phyloP scores from a whole-genome alignment of 2,329 filamentous ascomycete genomes.

The Talaromyces amestolkiae region DNA sequence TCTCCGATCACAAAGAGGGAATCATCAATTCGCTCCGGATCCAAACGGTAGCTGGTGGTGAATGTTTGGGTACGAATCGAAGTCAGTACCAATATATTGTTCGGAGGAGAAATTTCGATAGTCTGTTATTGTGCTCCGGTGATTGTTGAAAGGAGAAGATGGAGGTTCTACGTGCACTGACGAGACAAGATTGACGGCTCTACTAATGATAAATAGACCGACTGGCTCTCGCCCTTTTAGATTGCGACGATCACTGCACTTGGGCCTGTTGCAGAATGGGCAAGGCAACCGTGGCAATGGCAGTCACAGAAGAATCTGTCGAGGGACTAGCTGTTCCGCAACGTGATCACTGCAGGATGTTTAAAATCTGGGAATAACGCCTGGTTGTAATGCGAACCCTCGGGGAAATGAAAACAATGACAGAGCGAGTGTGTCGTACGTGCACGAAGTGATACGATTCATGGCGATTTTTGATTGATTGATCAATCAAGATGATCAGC shows the following conservation, averaged over 20 bases:
- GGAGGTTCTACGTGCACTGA: background rate
- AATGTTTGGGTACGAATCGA: slow-evolving; percentile 1
- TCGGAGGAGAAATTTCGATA: slow-evolving; percentile 14
- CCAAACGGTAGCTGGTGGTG: background rate
- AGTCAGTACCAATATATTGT: slow-evolving; percentile 4
- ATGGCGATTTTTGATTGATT: background rate
- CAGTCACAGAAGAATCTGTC: slow-evolving; percentile 5
- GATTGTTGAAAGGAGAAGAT: background rate
- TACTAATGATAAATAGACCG: slow-evolving; percentile 6
- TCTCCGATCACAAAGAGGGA: slow-evolving; percentile 12
- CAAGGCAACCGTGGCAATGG: slow-evolving; percentile 10
- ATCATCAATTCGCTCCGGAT: slow-evolving; percentile 11
- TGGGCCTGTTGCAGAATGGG: background rate
- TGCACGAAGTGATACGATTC: background rate
- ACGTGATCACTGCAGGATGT: slow-evolving; percentile 3
- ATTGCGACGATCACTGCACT: slow-evolving; percentile 17
- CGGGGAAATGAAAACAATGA: background rate
- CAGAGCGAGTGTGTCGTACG: background rate
- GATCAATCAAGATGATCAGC: slow-evolving; percentile 5
- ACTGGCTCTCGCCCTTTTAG: slow-evolving; percentile 7
- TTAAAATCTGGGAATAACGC: background rate
- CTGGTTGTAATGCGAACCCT: background rate
- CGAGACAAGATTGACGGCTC: slow-evolving; percentile 6
- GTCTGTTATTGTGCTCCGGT: slow-evolving; percentile 5
- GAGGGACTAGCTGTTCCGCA: slow-evolving; percentile 3